Percentiles rank a stretch among this genome's conserved stretches.
Evolutionary conservation across 345 rosid species (phyloP).

Genomic region (Mercurialis annua): DNA sequence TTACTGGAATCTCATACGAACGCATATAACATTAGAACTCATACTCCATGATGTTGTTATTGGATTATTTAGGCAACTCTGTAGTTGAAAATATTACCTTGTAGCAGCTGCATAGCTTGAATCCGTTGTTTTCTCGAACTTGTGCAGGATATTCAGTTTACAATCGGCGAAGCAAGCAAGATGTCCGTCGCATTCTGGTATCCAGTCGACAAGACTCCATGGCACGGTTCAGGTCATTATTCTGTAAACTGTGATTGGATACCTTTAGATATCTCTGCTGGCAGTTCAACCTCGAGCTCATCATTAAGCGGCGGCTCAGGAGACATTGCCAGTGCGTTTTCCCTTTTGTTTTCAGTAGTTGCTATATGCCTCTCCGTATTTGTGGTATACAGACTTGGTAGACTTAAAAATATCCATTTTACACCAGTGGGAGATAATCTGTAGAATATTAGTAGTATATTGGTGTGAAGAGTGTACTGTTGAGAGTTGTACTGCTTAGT

Average conservation of each 20-base stretch:
- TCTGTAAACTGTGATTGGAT: conserved; percentile 85
- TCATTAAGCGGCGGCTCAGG: conserved; percentile 41
- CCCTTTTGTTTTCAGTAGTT: conserved; percentile 57
- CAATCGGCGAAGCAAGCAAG: conserved; percentile 58
- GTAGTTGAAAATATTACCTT: conserved; percentile 27
- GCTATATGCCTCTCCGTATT: conserved; percentile 61
- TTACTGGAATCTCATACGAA: not conserved
- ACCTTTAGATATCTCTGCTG: conserved; percentile 53
- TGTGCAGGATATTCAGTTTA: conserved; percentile 89
- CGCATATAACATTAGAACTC: not conserved
- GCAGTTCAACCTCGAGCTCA: conserved; percentile 31
- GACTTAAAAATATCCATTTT: conserved; percentile 36
- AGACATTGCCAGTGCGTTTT: conserved; percentile 49
- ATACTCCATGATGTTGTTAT: not conserved
- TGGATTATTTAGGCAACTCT: not conserved
- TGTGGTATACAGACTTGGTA: conserved; percentile 46
- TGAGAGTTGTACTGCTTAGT: conserved; percentile 8
- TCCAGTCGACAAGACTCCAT: conserved; percentile 66
- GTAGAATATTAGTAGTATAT: not conserved
- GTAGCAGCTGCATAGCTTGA: not conserved
- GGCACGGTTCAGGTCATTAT: conserved; percentile 90
- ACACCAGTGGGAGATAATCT: conserved; percentile 41
- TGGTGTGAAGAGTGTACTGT: conserved; percentile 1
- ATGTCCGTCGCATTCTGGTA: conserved; percentile 95
- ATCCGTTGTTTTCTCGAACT: conserved; percentile 4